A percentile compares a stretch with the other conserved stretches of the same genome.
These are phyloP conservation scores for Aspergillus nanangensis DNA, from an alignment of 495 filamentous ascomycete species.

Conservation along the genomic window DNA sequence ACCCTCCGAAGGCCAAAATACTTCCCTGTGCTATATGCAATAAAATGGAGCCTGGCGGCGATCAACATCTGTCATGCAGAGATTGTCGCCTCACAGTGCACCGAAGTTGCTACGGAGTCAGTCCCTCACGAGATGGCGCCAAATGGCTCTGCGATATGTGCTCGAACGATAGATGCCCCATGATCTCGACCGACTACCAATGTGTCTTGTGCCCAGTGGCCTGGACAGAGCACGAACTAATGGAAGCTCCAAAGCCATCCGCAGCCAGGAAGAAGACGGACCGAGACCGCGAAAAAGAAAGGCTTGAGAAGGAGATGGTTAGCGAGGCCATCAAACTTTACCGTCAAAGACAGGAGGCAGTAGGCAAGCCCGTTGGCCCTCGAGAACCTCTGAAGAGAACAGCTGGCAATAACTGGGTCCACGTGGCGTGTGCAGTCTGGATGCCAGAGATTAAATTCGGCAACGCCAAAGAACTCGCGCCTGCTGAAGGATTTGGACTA, in stretches of 20 bases:
- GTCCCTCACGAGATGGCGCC: slow-evolving; percentile 58
- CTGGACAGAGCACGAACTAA: slow-evolving; percentile 70
- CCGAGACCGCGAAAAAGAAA: slow-evolving; percentile 84
- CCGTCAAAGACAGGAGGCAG: slow-evolving; percentile 75
- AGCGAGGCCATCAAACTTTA: slow-evolving; percentile 71
- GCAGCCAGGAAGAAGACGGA: slow-evolving; percentile 92
- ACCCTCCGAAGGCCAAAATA: slow-evolving; percentile 69
- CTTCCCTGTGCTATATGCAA: slow-evolving; percentile 84
- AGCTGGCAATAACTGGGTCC: slow-evolving; percentile 95
- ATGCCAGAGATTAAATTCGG: slow-evolving; percentile 89
- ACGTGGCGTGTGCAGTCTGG: slow-evolving; percentile 88
- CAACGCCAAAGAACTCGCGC: slow-evolving; percentile 71
- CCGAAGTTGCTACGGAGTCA: slow-evolving; percentile 83
- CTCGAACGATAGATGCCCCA: slow-evolving; percentile 81
- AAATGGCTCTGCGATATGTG: slow-evolving; percentile 98
- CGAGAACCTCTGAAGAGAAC: slow-evolving; percentile 92
- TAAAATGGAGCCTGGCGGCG: slow-evolving; percentile 63
- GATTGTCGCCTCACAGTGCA: slow-evolving; percentile 94
- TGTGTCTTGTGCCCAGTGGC: slow-evolving; percentile 84
- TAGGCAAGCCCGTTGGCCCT: slow-evolving; percentile 72
- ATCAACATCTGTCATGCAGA: slow-evolving; percentile 70
- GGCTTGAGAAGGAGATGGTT: slow-evolving; percentile 75
- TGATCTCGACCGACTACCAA: slow-evolving; percentile 83
- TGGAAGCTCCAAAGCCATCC: slow-evolving; percentile 71
- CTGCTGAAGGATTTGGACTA: slow-evolving; percentile 80